Evolutionary conservation across 768 basidiomycete genomes (phyloP), one percentile per base, ranked within the genome.

Genomic region (Pholiota microspora): DNA sequence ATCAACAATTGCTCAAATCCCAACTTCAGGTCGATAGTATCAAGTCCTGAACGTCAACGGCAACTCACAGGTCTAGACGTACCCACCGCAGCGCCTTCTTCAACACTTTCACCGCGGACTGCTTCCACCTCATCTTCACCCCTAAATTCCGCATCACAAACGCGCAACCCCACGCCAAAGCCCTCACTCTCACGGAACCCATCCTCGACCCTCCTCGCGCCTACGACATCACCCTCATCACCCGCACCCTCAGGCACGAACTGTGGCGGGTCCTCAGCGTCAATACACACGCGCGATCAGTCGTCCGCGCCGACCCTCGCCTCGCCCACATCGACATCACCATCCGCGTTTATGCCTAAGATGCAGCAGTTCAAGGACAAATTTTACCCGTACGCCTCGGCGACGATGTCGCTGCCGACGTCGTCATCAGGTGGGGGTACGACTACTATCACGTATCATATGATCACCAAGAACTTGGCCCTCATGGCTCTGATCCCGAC

Each of bases 401-500:
- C 63, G 8, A 60, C 63, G 9, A 56, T 59, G 44, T 55, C 61
- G 8, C 51, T 57, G 15, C 49, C 59, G 6, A 12, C 29, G 4
- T 57, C 60, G 16, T 57, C 60, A n/a, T 12, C 47, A 12, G 51
- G 51, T 7, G 54, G 59, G 15, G 64, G 59, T 3, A 64, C 59
- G 24, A 85, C 87, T 27, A 92, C 91, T n/a, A 73, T 94, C 56
- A 88, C 90, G 9, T 92, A 91, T 68, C 90, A 94, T 70, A 75
- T 87, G 45, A 82, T 94, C 60, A 91, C 89, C 53, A 80, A 81
- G 54, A 83, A 81, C 53, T 78, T 90, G 21, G 85, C 85, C 12
- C 73, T 89, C 47, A 72, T 94, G 49, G 88, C 89, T 2, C 72
- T 93, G 49, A 65, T 94, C 15, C 88, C 88, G 24, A 87, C 89